phyloP scores from a whole-genome alignment of 768 basidiomycete genomes.

The Roridomyces roridus region DNA sequence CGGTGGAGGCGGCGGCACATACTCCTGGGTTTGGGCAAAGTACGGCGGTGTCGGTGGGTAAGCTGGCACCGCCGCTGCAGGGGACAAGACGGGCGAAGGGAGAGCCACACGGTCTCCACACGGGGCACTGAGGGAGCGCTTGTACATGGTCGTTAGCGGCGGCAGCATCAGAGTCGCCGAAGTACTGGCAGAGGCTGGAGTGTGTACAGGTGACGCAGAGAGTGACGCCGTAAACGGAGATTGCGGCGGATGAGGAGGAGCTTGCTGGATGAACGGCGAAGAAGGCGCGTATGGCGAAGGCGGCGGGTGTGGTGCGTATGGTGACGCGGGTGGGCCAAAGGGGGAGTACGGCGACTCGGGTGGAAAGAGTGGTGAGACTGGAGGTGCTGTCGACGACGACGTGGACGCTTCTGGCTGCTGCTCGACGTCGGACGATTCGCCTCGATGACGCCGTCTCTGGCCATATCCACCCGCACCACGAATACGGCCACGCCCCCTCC shows the following conservation, averaged over 20 bases:
- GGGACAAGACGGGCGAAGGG: slow-evolving; percentile 24
- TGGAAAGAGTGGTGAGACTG: not conserved
- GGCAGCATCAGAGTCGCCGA: slow-evolving; percentile 21
- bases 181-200: not conserved
- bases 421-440: not conserved
- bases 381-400: not conserved
- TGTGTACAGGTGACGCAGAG: not conserved
- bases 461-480: not conserved
- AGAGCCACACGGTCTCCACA: not conserved
- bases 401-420: not conserved
- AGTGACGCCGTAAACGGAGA: no score
- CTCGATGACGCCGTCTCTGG: not conserved
- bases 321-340: not conserved
- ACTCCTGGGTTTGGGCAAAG: slow-evolving; percentile 11
- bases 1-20: no score
- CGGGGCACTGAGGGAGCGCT: slow-evolving; percentile 66
- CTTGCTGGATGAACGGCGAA: not conserved
- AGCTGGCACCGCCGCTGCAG: not conserved
- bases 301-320: not conserved
- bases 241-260: no score
- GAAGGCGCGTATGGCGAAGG: not conserved
- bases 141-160: slow-evolving; percentile 68
- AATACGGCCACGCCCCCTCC: not conserved
- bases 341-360: not conserved
- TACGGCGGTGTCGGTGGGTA: not conserved